A percentile compares a stretch with the other conserved stretches of the same genome.
phyloP scores from a whole-genome alignment of 805 yeast genomes.

The Zygoascus flipseniorum region DNA sequence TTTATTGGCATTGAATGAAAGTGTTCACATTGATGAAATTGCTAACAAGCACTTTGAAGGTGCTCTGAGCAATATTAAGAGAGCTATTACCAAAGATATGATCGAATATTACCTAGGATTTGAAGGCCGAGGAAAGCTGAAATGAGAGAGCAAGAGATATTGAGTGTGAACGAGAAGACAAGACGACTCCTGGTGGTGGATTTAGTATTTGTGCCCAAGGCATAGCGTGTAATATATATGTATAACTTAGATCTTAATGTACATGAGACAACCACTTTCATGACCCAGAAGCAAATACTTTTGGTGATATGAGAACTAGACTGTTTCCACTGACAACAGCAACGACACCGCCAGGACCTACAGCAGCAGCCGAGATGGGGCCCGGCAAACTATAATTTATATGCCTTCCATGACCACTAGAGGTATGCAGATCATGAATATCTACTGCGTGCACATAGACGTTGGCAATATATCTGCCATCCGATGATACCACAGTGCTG shows the following conservation, averaged over 20 bases:
- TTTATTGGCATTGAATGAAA: constrained; percentile 82
- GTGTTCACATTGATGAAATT: constrained; percentile 41
- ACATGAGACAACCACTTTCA: not conserved
- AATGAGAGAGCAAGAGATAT: not conserved
- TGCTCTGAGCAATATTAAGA: constrained; percentile 60
- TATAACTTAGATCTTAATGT: not conserved
- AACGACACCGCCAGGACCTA: not conserved
- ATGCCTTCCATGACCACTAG: constrained; percentile 9
- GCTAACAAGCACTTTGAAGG: constrained; percentile 57
- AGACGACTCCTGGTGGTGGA: too few relatives aligned
- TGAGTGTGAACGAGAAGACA: too few relatives aligned
- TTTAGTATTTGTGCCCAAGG: too few relatives aligned
- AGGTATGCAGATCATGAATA: constrained; percentile 7
- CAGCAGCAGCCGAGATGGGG: not conserved
- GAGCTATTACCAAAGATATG: constrained; percentile 83
- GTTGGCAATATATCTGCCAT: constrained; percentile 3
- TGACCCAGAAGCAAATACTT: not conserved
- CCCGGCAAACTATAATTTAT: constrained; percentile 4
- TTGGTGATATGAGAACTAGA: not conserved
- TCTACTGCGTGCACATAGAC: constrained; percentile 3
- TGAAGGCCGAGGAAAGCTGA: constrained; percentile 2
- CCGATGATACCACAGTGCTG: not conserved
- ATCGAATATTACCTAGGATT: constrained; percentile 49
- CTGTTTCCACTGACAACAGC: not conserved
- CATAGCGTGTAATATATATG: too few relatives aligned